Conservation (phyloP, 768 basidiomycete genomes). For the Lactarius indigo region DNA sequence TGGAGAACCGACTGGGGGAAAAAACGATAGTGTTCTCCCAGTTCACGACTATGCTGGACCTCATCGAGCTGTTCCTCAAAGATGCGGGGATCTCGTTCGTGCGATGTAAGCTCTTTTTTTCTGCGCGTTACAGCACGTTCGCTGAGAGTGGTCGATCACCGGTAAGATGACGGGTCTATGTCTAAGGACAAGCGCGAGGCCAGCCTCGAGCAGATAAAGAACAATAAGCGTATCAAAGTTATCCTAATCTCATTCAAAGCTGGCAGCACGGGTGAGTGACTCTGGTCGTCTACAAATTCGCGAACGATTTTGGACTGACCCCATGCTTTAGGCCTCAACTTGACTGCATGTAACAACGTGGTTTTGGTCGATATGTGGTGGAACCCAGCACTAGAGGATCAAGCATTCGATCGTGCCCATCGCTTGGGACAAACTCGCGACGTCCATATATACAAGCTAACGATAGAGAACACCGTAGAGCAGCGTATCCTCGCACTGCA, state of each 20-base stretch:
- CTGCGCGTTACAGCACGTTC: neutral
- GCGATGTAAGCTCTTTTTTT: conserved; percentile 63
- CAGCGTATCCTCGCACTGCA: conserved; percentile 89
- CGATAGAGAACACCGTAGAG: conserved; percentile 82
- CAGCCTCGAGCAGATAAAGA: conserved; percentile 70
- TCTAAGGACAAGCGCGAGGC: conserved; percentile 68
- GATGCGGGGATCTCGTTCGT: conserved; percentile 67
- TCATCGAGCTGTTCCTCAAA: conserved; percentile 81
- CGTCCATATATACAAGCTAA: conserved; percentile 88
- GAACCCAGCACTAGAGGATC: conserved; percentile 90
- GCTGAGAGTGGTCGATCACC: conserved; percentile 1
- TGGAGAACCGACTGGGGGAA: conserved; percentile 40
- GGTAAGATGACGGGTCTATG: conserved; percentile 89
- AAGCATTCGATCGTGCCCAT: conserved; percentile 91
- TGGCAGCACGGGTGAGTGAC: conserved; percentile 72
- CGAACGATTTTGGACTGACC: neutral
- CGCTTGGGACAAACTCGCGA: conserved; percentile 83
- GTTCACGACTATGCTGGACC: conserved; percentile 82
- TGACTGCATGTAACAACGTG: conserved; percentile 92
- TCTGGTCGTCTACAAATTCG: neutral
- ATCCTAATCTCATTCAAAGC: conserved; percentile 97
- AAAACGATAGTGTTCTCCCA: conserved; percentile 98
- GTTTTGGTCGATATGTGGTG: conserved; percentile 95
- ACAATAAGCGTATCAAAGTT: conserved; percentile 52
- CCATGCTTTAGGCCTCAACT: conserved; percentile 62